Percentiles rank a stretch among this genome's conserved stretches.
Evolutionary conservation across 176 grass and related monocot genomes (phyloP).

Genomic region (Echinochloa phyllopogon): DNA sequence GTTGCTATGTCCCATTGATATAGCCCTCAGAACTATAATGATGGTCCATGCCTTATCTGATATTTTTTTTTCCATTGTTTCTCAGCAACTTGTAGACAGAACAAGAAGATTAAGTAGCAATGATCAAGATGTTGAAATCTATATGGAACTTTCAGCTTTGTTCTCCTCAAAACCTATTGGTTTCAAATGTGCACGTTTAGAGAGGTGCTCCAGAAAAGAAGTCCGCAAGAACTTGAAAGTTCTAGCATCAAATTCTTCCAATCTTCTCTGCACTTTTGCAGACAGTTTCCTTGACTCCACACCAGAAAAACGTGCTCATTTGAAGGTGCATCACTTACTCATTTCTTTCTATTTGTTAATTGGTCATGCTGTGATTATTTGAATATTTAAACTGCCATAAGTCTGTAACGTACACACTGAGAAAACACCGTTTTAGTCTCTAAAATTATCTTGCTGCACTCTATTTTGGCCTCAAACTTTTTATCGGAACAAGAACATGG

Average conservation of each 20-base stretch:
- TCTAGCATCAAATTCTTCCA: slow-evolving; percentile 63
- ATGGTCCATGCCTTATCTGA: slow-evolving; percentile 39
- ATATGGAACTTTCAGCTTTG: slow-evolving; percentile 45
- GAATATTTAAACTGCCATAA: background rate
- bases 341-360: slow-evolving; percentile 26
- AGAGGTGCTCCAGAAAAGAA: slow-evolving; percentile 68
- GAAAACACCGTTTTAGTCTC: background rate
- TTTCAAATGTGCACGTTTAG: slow-evolving; percentile 42
- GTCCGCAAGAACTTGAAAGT: slow-evolving; percentile 71
- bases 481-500: background rate
- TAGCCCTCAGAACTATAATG: slow-evolving; percentile 20
- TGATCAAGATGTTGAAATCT: slow-evolving; percentile 56
- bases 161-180: slow-evolving; percentile 47
- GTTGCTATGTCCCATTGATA: slow-evolving; percentile 25
- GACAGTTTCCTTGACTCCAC: slow-evolving; percentile 72
- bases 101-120: slow-evolving; percentile 58
- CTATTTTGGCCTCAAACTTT: background rate
- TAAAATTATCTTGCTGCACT: background rate
- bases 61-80: slow-evolving; percentile 39
- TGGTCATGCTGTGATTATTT: slow-evolving; percentile 35
- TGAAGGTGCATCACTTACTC: slow-evolving; percentile 64
- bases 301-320: slow-evolving; percentile 70
- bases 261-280: slow-evolving; percentile 69
- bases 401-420: background rate
- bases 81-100: slow-evolving; percentile 78